Base-by-base conservation (phyloP, 306 rosid species). In the Prunus dulcis region DNA sequence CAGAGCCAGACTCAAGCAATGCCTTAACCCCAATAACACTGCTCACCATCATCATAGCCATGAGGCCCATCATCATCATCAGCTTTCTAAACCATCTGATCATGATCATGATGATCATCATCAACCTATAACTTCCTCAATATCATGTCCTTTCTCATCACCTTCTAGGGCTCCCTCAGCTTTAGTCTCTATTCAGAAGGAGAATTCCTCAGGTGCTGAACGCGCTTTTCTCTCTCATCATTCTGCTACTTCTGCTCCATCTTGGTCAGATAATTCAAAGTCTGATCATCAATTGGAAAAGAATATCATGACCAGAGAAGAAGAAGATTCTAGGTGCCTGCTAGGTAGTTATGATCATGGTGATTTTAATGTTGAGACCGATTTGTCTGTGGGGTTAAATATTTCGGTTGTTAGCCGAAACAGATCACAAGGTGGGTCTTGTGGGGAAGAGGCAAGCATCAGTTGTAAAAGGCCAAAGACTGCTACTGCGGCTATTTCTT, bases 1-100 rank as follows among this genome's bases (percentile, higher is more conserved):
- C 52, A 87, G 97, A 72, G 99, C 97, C 38, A 78, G 85, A 64
- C 99, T 95, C 66, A 88, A 89, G 63, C 93, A 86, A 79, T 80
- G 82, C 58, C 84, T 73, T 63, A 73, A 18, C 79, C 19, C 9
- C 45, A 22, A 3, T n/a, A 57, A 12, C 32, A 63, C 12, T 11
- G 32, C 18, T 38, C 20, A 32, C 47, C 55, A 14, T 19, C 11
- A 13, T 23, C 66, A 41, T 22, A 56, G 20, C 62, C 62, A 56
- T 20, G 62, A 20, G 20, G 62, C 13, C 20, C 62, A 56, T 56
- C 28, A 56, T 56, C 63, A 11, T 20, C 25, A 49, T 17, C 43
- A 15, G 13, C 12, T 5, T 34, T 34, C 41, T 34, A 34, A 34
- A 34, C 8, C 41, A 34, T 34, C 41, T 34, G 8, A 34, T 34